Evolutionary conservation across 352 stramenopile genomes (phyloP), one percentile per base, ranked within the genome.

Genomic region (Pythium periplocum): DNA sequence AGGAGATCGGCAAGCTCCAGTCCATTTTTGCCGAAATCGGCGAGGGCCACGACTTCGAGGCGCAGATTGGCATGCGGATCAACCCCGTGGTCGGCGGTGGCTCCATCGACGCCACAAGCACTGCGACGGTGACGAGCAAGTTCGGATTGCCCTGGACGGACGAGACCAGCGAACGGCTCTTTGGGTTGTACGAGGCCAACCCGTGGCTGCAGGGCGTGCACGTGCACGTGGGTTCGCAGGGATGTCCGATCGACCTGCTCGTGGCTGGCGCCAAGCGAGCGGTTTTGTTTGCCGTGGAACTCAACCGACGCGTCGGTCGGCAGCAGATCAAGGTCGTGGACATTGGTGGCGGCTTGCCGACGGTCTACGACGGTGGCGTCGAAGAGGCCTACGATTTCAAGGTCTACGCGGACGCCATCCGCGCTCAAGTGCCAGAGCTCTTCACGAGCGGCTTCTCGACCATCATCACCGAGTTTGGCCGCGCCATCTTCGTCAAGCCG

Each of bases 381-480:
- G 39, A 66, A 1, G 80, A 86, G 49, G 79, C 85, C 1, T 83
- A 93, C 44, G 73, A 80, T 45, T 97, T 96, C 50, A 55, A 74
- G 2, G 73, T 87, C 33, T 98, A 98, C 66, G 75, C 79, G 7
- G 64, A 73, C 36, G 66, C 65, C 1, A 61, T 98, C 12, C 72
- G 68, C n/a, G 44, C 66, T 3, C 65, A 76, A 26, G 85, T 89
- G 11, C 90, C 87, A 0, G 74, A 91, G 55, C 67, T 98, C 7
- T 97, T 96, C 50, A 75, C 77, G n/a, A 86, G 72, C 32, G 71
- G 72, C 0, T 89, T 85, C 55, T 65, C 71, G 34, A 74, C 64
- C 30, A 89, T 98, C 50, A 85, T 98, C 55, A 98, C 92, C 11
- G 92, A 98, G 69, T 98, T 98, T 44, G 92, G 92, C 34, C 72